Evolutionary conservation across 345 rosid species (phyloP), one percentile per base, ranked within the genome.

Genomic region (Pelargonium nanum): DNA sequence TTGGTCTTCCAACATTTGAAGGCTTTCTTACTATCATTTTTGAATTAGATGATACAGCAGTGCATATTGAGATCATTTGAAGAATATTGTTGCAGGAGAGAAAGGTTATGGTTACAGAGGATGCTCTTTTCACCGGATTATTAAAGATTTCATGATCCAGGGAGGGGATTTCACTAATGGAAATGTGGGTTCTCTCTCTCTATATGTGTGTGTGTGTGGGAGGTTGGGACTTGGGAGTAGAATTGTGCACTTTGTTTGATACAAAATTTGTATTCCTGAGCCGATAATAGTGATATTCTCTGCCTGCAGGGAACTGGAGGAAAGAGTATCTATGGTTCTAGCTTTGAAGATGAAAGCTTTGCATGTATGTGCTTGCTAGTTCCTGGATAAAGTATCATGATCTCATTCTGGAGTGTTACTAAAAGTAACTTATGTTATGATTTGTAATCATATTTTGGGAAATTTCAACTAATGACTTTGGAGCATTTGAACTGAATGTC

Each of bases 131-230:
- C 98, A 92, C 72, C 93, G 98, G 28, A 81, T 92, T 50, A 92
- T 92, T 22, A 89, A 83, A 74, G 89, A 85, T 55, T 89, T 92
- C 76, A 92, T 92, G 96, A 92, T 92, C 70, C 96, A 92, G 67
- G 96, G 91, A 69, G 98, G 96, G 52, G 98, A 92, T 72, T 92
- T 92, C 78, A 82, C 88, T 0, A 73, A 71, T 57, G 96, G 88
- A 75, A 72, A 89, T 75, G 98, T 89, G 71, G 71, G 73, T 30
- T 63, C 34, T 65, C 55, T 53, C 52, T 66, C 65, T 70, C 19
- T 24, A 9, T 25, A 34, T 23, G 34, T 24, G 55, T 50, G 48
- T 58, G n/a, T n/a, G n/a, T n/a, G n/a, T n/a, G n/a, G n/a, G n/a
- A n/a, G n/a, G n/a, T n/a, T n/a, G n/a, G n/a, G n/a, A n/a, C n/a